Conservation (phyloP, 1,284 basidiomycete species). For the Cutaneotrichosporon sp. region DNA sequence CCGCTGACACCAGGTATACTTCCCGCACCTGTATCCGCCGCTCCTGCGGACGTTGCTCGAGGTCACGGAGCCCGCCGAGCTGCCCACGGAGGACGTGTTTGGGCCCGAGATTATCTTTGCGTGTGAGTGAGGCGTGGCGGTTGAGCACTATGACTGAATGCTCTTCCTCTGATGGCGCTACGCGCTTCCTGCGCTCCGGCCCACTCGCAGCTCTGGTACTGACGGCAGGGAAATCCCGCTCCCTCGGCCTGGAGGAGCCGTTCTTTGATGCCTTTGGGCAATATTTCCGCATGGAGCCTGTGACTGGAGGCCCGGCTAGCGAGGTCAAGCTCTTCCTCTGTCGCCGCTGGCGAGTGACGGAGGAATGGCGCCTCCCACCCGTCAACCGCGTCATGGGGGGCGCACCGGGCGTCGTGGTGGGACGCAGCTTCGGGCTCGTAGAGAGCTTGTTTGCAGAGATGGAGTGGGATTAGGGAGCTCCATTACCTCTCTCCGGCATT, state of each 20-base stretch:
- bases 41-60: constrained; percentile 39
- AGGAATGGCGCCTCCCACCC: constrained; percentile 35
- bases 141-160: too few species aligned
- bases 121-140: too few species aligned
- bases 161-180: too few species aligned
- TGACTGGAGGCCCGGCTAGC: constrained; percentile 26
- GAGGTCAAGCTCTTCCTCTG: constrained; percentile 42
- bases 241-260: constrained; percentile 41
- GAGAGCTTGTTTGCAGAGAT: constrained; percentile 38
- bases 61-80: constrained; percentile 31
- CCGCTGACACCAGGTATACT: constrained; percentile 38
- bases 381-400: constrained; percentile 37
- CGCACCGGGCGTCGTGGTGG: constrained; percentile 30
- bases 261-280: constrained; percentile 42
- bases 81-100: constrained; percentile 15
- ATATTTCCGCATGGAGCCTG: constrained; percentile 38
- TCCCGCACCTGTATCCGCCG: constrained; percentile 43
- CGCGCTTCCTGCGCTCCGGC: too few species aligned
- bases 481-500: neutral
- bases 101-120: constrained; percentile 44
- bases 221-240: constrained; percentile 38
- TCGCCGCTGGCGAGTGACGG: constrained; percentile 34
- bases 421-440: constrained; percentile 33
- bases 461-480: constrained; percentile 34
- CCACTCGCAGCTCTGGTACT: neutral